phyloP scores from a whole-genome alignment of 1,284 basidiomycete genomes.

The Leccinum huronense region DNA sequence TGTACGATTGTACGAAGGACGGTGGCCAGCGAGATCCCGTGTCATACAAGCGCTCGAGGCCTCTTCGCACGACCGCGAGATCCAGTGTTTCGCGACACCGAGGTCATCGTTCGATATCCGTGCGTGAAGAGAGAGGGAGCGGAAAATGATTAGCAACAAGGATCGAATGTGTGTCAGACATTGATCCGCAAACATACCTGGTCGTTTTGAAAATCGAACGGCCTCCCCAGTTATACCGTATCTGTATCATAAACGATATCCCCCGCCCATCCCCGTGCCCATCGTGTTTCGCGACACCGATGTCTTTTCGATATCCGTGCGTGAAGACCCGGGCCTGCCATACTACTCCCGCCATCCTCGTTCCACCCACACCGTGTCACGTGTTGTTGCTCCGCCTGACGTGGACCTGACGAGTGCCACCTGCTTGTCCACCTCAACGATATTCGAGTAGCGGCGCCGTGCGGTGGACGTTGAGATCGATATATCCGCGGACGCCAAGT shows the following conservation, averaged over 20 bases:
- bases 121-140: not conserved
- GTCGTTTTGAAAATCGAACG: conserved; percentile 78
- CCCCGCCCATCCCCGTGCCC: conserved; percentile 59
- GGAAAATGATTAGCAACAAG: conserved; percentile 4
- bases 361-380: no score
- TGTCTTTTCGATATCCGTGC: conserved; percentile 67
- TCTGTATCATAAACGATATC: conserved; percentile 52
- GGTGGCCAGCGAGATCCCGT: conserved; percentile 82
- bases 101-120: no score
- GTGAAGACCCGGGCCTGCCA: conserved; percentile 34
- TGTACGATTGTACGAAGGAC: conserved; percentile 88
- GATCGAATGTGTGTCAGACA: not conserved
- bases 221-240: conserved; percentile 88
- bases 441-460: no score
- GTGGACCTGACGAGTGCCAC: no score
- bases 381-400: no score
- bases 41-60: conserved; percentile 68
- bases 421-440: no score
- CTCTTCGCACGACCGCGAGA: conserved; percentile 46
- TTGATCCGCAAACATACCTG: conserved; percentile 41
- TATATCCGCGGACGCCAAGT: no score
- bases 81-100: conserved; percentile 39
- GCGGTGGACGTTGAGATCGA: no score
- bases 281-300: conserved; percentile 53
- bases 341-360: no score